phyloP scores from a whole-genome alignment of 2,329 filamentous ascomycete species.

The Elsinoe fawcettii region DNA sequence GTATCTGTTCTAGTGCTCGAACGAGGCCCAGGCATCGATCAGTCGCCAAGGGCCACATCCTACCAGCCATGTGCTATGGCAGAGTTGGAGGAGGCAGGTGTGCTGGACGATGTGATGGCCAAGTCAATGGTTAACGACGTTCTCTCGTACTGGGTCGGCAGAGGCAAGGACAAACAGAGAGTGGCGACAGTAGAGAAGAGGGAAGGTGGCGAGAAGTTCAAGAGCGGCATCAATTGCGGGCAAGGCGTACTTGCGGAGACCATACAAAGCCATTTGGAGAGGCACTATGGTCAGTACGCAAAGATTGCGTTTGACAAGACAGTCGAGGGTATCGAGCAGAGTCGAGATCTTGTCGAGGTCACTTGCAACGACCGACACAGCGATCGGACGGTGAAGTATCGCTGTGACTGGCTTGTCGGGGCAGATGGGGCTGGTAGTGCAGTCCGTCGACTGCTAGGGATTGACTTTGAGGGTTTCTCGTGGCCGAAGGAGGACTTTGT shows the following conservation, averaged over 20 bases:
- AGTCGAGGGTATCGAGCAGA: neutral
- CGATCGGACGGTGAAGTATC: neutral
- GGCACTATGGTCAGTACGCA: neutral
- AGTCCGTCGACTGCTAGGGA: neutral
- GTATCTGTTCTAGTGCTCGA: neutral
- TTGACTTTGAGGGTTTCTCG: constrained; percentile 1
- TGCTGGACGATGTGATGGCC: neutral
- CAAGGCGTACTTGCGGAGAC: neutral
- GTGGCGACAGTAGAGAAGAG: constrained; percentile 2
- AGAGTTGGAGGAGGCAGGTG: neutral
- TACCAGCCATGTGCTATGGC: constrained; percentile 12
- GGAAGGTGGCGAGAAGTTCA: constrained; percentile 1
- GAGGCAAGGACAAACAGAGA: neutral
- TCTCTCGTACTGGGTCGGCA: constrained; percentile 1
- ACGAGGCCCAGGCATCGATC: neutral
- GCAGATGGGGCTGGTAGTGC: constrained; percentile 4
- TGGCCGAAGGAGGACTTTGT: constrained; percentile 8
- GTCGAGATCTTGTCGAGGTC: neutral
- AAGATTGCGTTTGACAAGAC: neutral
- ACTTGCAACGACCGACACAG: neutral
- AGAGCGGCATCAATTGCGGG: neutral
- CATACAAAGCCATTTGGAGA: neutral
- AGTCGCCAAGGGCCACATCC: constrained; percentile 5
- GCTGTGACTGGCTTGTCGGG: constrained; percentile 4
- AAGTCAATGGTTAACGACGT: constrained; percentile 3